Percentiles rank a stretch among this genome's conserved stretches.
These are phyloP conservation scores for Candida morakotiae DNA, from an alignment of 805 yeast genomes.

Conservation along the genomic window DNA sequence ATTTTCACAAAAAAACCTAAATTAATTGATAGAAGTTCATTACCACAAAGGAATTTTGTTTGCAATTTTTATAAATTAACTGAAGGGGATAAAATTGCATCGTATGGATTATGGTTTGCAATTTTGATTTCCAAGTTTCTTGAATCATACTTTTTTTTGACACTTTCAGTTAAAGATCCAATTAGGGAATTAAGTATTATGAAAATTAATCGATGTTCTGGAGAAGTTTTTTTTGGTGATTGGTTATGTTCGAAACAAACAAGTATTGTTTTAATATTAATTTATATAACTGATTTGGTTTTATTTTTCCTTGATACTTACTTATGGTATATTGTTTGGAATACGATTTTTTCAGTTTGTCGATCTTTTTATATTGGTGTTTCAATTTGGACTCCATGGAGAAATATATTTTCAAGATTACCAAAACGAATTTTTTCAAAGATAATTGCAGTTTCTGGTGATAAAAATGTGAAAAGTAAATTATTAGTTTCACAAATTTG, in stretches of 20 bases:
- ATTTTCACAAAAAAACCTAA: conserved; percentile 38
- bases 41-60: conserved; percentile 57
- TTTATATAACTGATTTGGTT: conserved; percentile 58
- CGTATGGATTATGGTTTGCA: conserved; percentile 65
- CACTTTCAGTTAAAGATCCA: conserved; percentile 70
- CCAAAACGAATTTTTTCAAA: conserved; percentile 76
- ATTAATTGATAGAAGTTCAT: conserved; percentile 32
- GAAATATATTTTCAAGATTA: conserved; percentile 68
- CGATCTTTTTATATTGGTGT: conserved; percentile 72
- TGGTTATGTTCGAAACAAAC: conserved; percentile 57
- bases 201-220: conserved; percentile 53
- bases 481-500: conserved; percentile 65
- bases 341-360: conserved; percentile 66
- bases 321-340: conserved; percentile 82
- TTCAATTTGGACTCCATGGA: conserved; percentile 88
- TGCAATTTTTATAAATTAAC: conserved; percentile 50
- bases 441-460: conserved; percentile 45
- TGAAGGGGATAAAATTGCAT: conserved; percentile 55
- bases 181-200: conserved; percentile 62
- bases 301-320: conserved; percentile 79
- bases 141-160: conserved; percentile 76
- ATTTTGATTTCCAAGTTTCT: conserved; percentile 65
- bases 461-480: conserved; percentile 40
- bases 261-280: conserved; percentile 46
- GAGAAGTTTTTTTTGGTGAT: conserved; percentile 54